Base-by-base conservation (phyloP, 148 eudicot species). In the Rhododendron ovatum region DNA sequence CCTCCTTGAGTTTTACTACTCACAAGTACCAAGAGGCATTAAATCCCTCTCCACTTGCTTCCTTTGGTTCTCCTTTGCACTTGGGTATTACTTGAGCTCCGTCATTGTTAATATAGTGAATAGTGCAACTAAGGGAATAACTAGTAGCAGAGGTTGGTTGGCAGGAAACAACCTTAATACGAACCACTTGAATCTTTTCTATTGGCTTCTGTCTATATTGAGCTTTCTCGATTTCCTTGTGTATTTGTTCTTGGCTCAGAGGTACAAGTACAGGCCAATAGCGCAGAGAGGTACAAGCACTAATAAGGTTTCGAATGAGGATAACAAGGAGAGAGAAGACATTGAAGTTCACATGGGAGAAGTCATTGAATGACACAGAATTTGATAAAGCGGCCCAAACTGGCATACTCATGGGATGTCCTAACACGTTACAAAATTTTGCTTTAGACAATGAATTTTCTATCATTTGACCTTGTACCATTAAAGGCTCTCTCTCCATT, bases 21-120 rank as follows among this genome's bases (percentile, higher is more conserved):
- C 91, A 1, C 88, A 92, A 77, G 91, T 88, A 47, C 93, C 93
- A n/a, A 83, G 79, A 22, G 91, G 81, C 24, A 83, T 92, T 0
- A 92, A 90, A 65, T 90, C 93, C 1, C 82, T 92, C 37, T 92
- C 93, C 8, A 86, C 89, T 81, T 92, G 91, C 82, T 92, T 92
- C 53, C 89, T 89, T 0, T 92, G 92, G 92, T 80, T 53, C 69
- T 90, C 93, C 57, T 3, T 92, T 90, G 81, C 92, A 4, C 5
- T 92, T 5, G 93, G 93, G 45, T 92, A 90, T 43, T 92, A 51
- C 71, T 3, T 90, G 83, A 92, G 93, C 86, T 86, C 92, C 14
- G 87, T 90, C 22, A 1, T 86, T 9, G 91, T 92, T 10, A 63
- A 90, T 39, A 82, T 90, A 7, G 89, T 90, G 82, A 91, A 91